A percentile compares a stretch with the other conserved stretches of the same genome.
Evolutionary conservation across 495 filamentous ascomycete genomes (phyloP).

Genomic region (Daldinia loculata): DNA sequence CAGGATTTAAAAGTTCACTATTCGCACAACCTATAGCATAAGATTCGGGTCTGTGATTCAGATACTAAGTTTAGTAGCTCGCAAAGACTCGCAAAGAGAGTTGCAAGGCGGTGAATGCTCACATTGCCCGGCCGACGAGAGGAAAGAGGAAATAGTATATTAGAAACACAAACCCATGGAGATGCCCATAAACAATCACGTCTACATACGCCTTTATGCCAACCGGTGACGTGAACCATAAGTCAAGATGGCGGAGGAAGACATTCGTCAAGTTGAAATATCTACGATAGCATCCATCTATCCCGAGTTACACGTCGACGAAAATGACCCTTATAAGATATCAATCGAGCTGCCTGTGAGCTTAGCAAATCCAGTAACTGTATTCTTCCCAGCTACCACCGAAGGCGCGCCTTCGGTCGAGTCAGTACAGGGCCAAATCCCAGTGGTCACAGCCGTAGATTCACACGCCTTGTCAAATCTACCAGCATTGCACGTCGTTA

Average conservation of each 20-base stretch:
- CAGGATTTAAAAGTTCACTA: neutral
- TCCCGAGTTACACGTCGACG: constrained; percentile 77
- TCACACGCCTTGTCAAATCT: constrained; percentile 75
- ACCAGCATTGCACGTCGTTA: constrained; percentile 74
- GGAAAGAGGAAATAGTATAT: neutral
- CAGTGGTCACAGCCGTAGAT: constrained; percentile 50
- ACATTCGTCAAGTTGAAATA: constrained; percentile 81
- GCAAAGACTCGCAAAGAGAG: no score
- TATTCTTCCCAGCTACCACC: constrained; percentile 69
- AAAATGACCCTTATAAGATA: constrained; percentile 68
- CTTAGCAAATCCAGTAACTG: constrained; percentile 71
- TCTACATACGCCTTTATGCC: constrained; percentile 25
- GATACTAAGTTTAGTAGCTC: neutral
- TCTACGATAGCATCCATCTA: constrained; percentile 87
- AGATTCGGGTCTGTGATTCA: neutral
- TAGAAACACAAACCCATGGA: constrained; percentile 20
- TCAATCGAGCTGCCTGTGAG: constrained; percentile 77
- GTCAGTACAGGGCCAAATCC: constrained; percentile 19
- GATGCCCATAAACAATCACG: constrained; percentile 31
- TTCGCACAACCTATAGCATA: neutral
- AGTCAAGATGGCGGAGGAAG: constrained; percentile 58
- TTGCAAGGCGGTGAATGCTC: neutral
- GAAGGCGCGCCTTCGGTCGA: constrained; percentile 48
- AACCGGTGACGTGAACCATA: constrained; percentile 41
- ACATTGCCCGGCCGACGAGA: neutral